Conservation (phyloP, 2,329 filamentous ascomycete genomes). For the Fusarium veterinarium region DNA sequence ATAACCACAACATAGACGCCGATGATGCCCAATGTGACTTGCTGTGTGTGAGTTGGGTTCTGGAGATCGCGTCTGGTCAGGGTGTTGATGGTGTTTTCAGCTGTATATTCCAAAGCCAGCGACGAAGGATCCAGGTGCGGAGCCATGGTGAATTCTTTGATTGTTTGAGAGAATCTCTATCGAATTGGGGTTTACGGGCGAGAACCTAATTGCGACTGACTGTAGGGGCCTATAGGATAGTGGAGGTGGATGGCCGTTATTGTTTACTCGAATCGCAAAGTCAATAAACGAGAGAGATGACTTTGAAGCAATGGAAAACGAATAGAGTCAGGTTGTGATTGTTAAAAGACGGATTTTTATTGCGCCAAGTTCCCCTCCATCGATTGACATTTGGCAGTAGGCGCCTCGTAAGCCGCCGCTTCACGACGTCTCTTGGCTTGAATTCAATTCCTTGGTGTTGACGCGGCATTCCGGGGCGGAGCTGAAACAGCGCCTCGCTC, state of each 20-base stretch:
- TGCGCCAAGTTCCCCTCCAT: background rate
- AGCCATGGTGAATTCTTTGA: conserved; percentile 25
- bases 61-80: conserved; percentile 64
- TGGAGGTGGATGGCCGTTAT: background rate
- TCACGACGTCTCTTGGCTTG: conserved; percentile 30
- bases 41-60: conserved; percentile 74
- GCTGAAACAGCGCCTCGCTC: conserved; percentile 45
- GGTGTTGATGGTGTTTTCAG: conserved; percentile 18
- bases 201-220: background rate
- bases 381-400: background rate
- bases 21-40: conserved; percentile 77
- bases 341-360: background rate
- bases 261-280: conserved; percentile 14
- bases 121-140: conserved; percentile 31
- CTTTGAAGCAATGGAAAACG: background rate
- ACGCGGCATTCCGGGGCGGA: conserved; percentile 46
- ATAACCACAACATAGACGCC: conserved; percentile 78
- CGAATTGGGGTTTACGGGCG: background rate
- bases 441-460: conserved; percentile 41
- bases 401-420: conserved; percentile 41
- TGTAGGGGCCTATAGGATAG: background rate
- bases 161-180: background rate
- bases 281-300: conserved; percentile 11
- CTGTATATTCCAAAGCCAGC: conserved; percentile 17
- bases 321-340: background rate